phyloP scores from a whole-genome alignment of 805 yeast genomes.

The Monosporozyma aerobia region DNA sequence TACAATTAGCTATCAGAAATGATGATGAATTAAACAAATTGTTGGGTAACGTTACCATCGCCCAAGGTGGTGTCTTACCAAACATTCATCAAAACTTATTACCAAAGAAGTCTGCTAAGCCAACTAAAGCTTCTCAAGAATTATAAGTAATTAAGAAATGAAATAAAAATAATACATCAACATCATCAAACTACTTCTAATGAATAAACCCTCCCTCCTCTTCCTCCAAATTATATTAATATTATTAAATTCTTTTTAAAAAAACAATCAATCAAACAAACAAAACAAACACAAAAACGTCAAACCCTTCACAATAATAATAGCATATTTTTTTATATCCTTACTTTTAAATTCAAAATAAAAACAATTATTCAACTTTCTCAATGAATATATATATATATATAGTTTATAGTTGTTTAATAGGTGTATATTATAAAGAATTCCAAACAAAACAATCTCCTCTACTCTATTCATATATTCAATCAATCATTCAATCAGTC shows the following conservation, averaged over 20 bases:
- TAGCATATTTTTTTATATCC: neutral
- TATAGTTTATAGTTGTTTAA: neutral
- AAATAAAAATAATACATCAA: no score
- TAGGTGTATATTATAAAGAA: slow-evolving; percentile 1
- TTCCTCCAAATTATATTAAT: neutral
- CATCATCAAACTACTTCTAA: neutral
- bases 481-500: no score
- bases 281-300: neutral
- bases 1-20: slow-evolving; percentile 96
- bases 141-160: slow-evolving; percentile 31
- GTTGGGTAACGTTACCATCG: slow-evolving; percentile 87
- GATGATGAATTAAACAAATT: slow-evolving; percentile 97
- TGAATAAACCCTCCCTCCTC: neutral
- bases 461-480: neutral
- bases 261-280: neutral
- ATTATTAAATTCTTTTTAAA: neutral
- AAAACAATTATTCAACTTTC: neutral
- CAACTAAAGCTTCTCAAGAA: slow-evolving; percentile 57
- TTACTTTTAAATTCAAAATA: neutral
- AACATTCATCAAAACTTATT: slow-evolving; percentile 90
- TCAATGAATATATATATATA: neutral
- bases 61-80: slow-evolving; percentile 99
- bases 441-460: neutral
- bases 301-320: neutral
- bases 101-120: slow-evolving; percentile 63